Conservation (phyloP, 2,329 filamentous ascomycete species). For the Colletotrichum zoysiae region DNA sequence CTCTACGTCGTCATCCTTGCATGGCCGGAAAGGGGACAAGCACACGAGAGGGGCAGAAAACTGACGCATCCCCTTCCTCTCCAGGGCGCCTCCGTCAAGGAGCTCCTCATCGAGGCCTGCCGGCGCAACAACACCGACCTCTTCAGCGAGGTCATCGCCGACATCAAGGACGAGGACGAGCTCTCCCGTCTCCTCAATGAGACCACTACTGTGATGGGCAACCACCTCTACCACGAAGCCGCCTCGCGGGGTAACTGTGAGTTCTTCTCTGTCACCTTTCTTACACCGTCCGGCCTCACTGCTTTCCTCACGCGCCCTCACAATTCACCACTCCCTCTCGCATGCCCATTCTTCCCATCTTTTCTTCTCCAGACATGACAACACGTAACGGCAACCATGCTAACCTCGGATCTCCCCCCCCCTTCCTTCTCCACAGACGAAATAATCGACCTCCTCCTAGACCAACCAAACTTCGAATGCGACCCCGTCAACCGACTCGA, state of each 20-base stretch:
- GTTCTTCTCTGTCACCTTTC: constrained; percentile 49
- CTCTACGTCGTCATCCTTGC: not conserved
- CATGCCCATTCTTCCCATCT: not conserved
- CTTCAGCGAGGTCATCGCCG: constrained; percentile 78
- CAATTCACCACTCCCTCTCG: constrained; percentile 1
- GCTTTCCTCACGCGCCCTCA: not conserved
- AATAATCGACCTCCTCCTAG: constrained; percentile 83
- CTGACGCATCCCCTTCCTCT: constrained; percentile 2
- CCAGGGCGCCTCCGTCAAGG: constrained; percentile 86
- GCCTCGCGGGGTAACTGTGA: constrained; percentile 87
- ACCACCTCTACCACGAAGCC: constrained; percentile 90
- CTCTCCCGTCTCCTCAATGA: constrained; percentile 86
- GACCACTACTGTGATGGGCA: constrained; percentile 87
- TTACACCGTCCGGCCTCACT: not conserved
- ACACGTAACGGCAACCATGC: not conserved
- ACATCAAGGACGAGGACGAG: constrained; percentile 71
- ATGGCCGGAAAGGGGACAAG: not conserved
- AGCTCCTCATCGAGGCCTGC: constrained; percentile 92
- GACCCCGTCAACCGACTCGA: constrained; percentile 80
- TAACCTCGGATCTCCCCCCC: not conserved
- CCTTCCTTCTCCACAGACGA: constrained; percentile 68
- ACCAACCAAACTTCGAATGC: constrained; percentile 88
- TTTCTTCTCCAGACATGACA: not conserved
- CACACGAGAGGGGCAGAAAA: constrained; percentile 4
- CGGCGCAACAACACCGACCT: constrained; percentile 93